A percentile compares a stretch with the other conserved stretches of the same genome.
phyloP scores from a whole-genome alignment of 192 early-diverging fungal species.

The Powellomyces hirtus region DNA sequence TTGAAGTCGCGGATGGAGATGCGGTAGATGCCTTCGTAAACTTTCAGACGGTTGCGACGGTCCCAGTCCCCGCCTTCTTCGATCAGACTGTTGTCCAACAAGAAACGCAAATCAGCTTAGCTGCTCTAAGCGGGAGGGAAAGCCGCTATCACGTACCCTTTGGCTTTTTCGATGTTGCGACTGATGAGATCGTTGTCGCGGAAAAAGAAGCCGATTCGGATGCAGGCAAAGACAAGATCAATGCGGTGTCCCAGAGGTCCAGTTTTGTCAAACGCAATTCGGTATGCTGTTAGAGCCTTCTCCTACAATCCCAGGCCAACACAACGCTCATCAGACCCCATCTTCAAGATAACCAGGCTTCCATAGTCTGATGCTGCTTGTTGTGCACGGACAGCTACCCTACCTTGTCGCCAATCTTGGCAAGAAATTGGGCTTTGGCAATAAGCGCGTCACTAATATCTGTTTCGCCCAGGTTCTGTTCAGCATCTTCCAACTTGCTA shows the following conservation, averaged over 20 bases:
- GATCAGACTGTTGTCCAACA: slow-evolving; percentile 77
- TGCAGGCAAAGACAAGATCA: slow-evolving; percentile 88
- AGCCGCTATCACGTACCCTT: slow-evolving; percentile 23
- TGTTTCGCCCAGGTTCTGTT: slow-evolving; percentile 91
- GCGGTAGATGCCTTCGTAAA: slow-evolving; percentile 89
- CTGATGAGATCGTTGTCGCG: slow-evolving; percentile 75
- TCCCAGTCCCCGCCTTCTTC: slow-evolving; percentile 99
- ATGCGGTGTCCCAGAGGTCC: slow-evolving; percentile 90
- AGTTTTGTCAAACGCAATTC: slow-evolving; percentile 79
- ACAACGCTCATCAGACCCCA: not conserved
- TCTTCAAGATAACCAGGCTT: not conserved
- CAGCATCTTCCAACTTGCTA: slow-evolving; percentile 82
- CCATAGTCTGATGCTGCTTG: not conserved
- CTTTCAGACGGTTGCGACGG: slow-evolving; percentile 95
- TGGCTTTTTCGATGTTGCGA: slow-evolving; percentile 78
- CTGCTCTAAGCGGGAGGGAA: not conserved
- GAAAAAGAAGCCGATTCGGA: slow-evolving; percentile 94
- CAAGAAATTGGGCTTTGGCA: slow-evolving; percentile 84
- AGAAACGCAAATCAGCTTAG: not conserved
- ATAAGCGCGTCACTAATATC: slow-evolving; percentile 82
- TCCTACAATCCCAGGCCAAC: too few relatives aligned
- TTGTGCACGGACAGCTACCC: too few relatives aligned
- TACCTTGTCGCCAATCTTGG: slow-evolving; percentile 94
- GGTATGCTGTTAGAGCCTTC: slow-evolving; percentile 80
- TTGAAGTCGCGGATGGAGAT: slow-evolving; percentile 97